These are phyloP conservation scores for Ophiostoma quercus DNA, from an alignment of 2,329 filamentous ascomycete genomes.

Conservation along the genomic window DNA sequence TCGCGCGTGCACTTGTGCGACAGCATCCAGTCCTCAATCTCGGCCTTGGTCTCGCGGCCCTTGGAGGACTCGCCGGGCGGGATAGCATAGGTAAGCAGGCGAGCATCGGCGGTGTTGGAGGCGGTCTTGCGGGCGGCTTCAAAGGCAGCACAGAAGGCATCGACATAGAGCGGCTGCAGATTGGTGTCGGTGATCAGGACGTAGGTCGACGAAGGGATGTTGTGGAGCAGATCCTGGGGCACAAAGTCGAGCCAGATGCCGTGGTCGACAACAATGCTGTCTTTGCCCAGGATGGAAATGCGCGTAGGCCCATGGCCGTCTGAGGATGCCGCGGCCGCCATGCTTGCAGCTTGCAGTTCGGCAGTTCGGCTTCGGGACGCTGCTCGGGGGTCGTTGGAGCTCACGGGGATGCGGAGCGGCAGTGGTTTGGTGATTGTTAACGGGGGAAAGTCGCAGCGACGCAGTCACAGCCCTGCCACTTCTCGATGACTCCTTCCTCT, in stretches of 20 bases:
- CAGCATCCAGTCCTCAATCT: slow-evolving; percentile 98
- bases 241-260: slow-evolving; percentile 83
- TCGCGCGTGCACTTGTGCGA: slow-evolving; percentile 88
- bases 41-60: slow-evolving; percentile 84
- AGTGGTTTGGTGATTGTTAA: not conserved
- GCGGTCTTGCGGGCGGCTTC: slow-evolving; percentile 39
- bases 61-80: slow-evolving; percentile 92
- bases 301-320: slow-evolving; percentile 42
- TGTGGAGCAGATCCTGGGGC: slow-evolving; percentile 70
- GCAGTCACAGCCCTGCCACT: slow-evolving; percentile 4
- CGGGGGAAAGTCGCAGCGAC: not conserved
- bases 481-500: not conserved
- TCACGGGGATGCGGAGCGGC: slow-evolving; percentile 7
- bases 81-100: slow-evolving; percentile 79
- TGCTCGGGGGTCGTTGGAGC: not conserved
- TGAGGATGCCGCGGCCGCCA: slow-evolving; percentile 19
- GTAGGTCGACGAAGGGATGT: slow-evolving; percentile 81
- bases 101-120: slow-evolving; percentile 42
- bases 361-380: not conserved
- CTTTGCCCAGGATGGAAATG: slow-evolving; percentile 80
- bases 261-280: slow-evolving; percentile 88
- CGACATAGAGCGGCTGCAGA: slow-evolving; percentile 72
- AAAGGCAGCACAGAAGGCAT: slow-evolving; percentile 67
- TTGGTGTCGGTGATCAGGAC: slow-evolving; percentile 97
- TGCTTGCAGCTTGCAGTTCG: slow-evolving; percentile 16